phyloP scores from a whole-genome alignment of 75 land plant genomes.

The Larix kaempferi region DNA sequence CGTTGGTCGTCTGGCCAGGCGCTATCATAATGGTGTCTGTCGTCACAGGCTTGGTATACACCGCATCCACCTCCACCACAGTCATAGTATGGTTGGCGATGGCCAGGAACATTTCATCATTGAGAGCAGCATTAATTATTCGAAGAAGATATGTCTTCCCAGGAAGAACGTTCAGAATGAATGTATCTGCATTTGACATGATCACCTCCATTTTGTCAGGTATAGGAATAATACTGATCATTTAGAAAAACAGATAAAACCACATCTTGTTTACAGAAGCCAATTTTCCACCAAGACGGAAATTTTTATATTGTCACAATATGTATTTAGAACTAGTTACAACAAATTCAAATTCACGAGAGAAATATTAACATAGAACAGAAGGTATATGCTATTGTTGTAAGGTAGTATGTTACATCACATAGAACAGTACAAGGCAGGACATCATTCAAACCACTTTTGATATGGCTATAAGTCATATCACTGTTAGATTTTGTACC shows the following conservation, averaged over 20 bases:
- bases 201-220: no score
- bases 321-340: no score
- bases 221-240: background rate
- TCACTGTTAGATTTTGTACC: no score
- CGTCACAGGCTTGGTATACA: constrained; percentile 39
- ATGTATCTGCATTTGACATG: constrained; percentile 27
- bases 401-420: no score
- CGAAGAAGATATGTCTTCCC: constrained; percentile 57
- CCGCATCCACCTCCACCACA: constrained; percentile 43
- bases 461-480: no score
- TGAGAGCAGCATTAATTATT: constrained; percentile 57
- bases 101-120: constrained; percentile 54
- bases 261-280: background rate
- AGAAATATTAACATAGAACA: no score
- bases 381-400: no score
- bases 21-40: constrained; percentile 30
- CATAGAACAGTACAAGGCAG: no score
- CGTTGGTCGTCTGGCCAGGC: constrained; percentile 58
- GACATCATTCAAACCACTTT: no score
- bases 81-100: constrained; percentile 57
- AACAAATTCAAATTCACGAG: no score
- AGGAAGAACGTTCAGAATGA: constrained; percentile 42
- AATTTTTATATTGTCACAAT: no score
- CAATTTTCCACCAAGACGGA: no score
- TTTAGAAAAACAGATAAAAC: background rate